Conservation (phyloP, 2,329 filamentous ascomycete species). For the Mycocentrospora acerina region DNA sequence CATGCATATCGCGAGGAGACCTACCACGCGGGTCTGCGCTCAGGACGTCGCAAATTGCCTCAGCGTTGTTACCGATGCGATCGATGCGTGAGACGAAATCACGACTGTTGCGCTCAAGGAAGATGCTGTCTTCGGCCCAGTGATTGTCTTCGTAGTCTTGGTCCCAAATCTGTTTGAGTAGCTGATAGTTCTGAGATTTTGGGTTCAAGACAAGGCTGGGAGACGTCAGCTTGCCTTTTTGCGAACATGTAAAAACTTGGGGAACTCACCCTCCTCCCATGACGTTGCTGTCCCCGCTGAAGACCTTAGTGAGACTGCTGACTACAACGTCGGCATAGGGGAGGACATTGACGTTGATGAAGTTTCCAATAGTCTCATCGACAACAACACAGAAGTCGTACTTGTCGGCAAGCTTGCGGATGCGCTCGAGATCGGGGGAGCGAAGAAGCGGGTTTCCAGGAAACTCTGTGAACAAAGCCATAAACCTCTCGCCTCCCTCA, state of each 20-base stretch:
- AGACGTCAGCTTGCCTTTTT: constrained; percentile 7
- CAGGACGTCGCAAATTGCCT: constrained; percentile 76
- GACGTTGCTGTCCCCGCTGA: constrained; percentile 96
- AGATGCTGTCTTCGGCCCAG: constrained; percentile 91
- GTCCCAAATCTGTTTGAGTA: constrained; percentile 66
- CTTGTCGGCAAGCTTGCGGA: constrained; percentile 73
- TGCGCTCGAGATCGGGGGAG: constrained; percentile 80
- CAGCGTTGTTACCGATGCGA: constrained; percentile 82
- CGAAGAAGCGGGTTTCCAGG: constrained; percentile 87
- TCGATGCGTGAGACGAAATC: constrained; percentile 84
- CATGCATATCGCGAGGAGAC: constrained; percentile 3
- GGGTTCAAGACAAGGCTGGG: constrained; percentile 62
- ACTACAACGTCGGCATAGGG: constrained; percentile 88
- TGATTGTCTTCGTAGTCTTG: constrained; percentile 81
- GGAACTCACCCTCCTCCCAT: constrained; percentile 77
- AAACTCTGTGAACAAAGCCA: constrained; percentile 91
- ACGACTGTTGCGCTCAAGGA: constrained; percentile 93
- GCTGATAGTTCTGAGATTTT: constrained; percentile 67
- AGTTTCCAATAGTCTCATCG: constrained; percentile 95
- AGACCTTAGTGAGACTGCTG: constrained; percentile 94
- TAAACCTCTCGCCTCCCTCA: constrained; percentile 69
- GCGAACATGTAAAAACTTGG: not conserved
- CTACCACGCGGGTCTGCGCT: constrained; percentile 56
- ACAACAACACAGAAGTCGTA: constrained; percentile 90
- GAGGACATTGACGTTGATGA: constrained; percentile 92